phyloP scores from a whole-genome alignment of 805 yeast species.

The Candida sithepensis region DNA sequence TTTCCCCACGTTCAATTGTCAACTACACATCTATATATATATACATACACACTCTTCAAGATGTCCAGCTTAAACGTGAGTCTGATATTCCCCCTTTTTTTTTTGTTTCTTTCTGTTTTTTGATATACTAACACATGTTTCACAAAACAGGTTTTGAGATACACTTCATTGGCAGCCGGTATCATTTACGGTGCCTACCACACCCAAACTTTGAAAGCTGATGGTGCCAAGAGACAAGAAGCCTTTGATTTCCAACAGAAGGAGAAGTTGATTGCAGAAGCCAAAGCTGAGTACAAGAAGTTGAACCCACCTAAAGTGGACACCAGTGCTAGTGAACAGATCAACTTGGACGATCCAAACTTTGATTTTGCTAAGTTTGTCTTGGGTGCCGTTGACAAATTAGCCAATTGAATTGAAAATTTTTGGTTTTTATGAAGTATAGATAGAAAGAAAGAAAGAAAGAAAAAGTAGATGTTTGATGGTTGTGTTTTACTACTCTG shows the following conservation, averaged over 20 bases:
- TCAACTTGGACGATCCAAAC: constrained; percentile 85
- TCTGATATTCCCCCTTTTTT: constrained; percentile 4
- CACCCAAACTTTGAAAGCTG: constrained; percentile 62
- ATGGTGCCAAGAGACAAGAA: constrained; percentile 57
- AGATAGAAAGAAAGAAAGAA: neutral
- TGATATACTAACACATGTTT: constrained; percentile 1
- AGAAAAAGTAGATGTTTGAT: too few species aligned
- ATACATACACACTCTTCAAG: constrained; percentile 5
- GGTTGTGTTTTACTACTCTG: too few species aligned
- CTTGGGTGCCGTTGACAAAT: constrained; percentile 58
- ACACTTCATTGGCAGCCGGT: constrained; percentile 88
- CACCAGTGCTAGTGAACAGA: constrained; percentile 40
- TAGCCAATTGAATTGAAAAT: constrained; percentile 22
- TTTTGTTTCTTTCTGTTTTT: neutral
- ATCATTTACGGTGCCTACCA: constrained; percentile 84
- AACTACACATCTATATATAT: too few species aligned
- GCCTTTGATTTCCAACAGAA: constrained; percentile 57
- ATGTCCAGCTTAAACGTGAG: constrained; percentile 52
- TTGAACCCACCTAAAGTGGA: constrained; percentile 43
- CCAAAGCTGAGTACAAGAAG: constrained; percentile 84
- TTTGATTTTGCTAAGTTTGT: constrained; percentile 76
- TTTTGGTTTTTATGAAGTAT: too few species aligned
- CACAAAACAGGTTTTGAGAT: constrained; percentile 72
- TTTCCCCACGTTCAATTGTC: too few species aligned
- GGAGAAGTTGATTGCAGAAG: constrained; percentile 77